Conservation (phyloP, 495 filamentous ascomycete genomes). For the Penicillium robsamsonii region DNA sequence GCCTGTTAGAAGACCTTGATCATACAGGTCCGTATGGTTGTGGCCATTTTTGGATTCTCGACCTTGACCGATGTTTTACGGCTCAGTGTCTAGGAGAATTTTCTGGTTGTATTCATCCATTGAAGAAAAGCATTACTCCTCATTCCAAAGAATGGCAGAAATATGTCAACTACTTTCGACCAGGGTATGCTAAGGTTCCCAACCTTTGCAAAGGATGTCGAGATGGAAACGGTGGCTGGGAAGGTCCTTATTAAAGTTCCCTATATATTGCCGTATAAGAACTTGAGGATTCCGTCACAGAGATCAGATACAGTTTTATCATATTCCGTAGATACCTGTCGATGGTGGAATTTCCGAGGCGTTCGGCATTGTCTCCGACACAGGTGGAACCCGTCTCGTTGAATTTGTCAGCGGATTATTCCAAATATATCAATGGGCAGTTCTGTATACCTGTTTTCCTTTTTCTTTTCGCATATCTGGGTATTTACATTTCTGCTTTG, state of each 20-base stretch:
- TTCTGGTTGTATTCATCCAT: conserved; percentile 4
- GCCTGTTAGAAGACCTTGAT: neutral
- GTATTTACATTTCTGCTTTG: no score
- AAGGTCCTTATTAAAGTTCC: conserved; percentile 6
- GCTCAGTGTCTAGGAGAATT: neutral
- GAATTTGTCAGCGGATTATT: conserved; percentile 11
- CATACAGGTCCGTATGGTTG: conserved; percentile 18
- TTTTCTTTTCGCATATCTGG: no score
- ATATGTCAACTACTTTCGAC: conserved; percentile 2
- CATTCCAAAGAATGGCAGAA: conserved; percentile 4
- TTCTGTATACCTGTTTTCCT: no score
- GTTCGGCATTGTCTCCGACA: neutral
- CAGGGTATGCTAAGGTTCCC: conserved; percentile 1
- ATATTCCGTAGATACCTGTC: no score
- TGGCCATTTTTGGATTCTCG: conserved; percentile 6
- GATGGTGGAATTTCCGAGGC: neutral
- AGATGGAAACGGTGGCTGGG: neutral
- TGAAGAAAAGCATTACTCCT: neutral
- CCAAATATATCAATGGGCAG: neutral
- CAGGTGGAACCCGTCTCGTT: no score
- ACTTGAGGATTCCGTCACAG: no score
- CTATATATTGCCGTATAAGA: no score
- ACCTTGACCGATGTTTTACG: neutral
- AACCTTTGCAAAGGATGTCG: neutral
- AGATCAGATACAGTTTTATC: no score